Conservation (phyloP, 2,329 filamentous ascomycete species). For the Penicillium digitatum region DNA sequence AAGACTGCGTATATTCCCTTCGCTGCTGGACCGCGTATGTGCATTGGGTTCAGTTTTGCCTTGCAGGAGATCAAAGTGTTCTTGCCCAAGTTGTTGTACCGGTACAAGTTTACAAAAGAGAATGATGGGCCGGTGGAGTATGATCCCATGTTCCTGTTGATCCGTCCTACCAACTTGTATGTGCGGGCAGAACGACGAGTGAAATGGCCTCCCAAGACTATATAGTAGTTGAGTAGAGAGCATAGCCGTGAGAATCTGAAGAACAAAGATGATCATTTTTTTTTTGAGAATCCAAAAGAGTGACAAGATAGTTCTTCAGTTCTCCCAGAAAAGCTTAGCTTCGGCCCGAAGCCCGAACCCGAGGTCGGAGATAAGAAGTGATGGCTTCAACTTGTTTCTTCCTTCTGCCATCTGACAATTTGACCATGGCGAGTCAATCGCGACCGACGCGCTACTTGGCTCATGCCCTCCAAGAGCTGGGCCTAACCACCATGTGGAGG, state of each 20-base stretch:
- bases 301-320: background rate
- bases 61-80: constrained; percentile 57
- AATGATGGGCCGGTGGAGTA: constrained; percentile 47
- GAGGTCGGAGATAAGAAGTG: background rate
- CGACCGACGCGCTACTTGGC: constrained; percentile 5
- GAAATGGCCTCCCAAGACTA: constrained; percentile 27
- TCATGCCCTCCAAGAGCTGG: constrained; percentile 31
- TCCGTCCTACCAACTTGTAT: constrained; percentile 28
- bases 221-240: background rate
- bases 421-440: constrained; percentile 4
- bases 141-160: constrained; percentile 31
- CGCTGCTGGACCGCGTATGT: constrained; percentile 54
- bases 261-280: background rate
- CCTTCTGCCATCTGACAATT: background rate
- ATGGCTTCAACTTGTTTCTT: background rate
- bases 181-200: constrained; percentile 23
- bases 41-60: constrained; percentile 64
- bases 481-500: constrained; percentile 37
- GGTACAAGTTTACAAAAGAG: constrained; percentile 55
- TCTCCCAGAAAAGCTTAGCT: constrained; percentile 2
- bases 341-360: background rate
- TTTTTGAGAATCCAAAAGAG: background rate
- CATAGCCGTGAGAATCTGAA: background rate
- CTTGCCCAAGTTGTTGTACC: constrained; percentile 55
- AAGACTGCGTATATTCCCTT: constrained; percentile 57